Evolutionary conservation across 371 early-diverging fungal species (phyloP).

Genomic region (Thermomucor indicae-seudaticae): DNA sequence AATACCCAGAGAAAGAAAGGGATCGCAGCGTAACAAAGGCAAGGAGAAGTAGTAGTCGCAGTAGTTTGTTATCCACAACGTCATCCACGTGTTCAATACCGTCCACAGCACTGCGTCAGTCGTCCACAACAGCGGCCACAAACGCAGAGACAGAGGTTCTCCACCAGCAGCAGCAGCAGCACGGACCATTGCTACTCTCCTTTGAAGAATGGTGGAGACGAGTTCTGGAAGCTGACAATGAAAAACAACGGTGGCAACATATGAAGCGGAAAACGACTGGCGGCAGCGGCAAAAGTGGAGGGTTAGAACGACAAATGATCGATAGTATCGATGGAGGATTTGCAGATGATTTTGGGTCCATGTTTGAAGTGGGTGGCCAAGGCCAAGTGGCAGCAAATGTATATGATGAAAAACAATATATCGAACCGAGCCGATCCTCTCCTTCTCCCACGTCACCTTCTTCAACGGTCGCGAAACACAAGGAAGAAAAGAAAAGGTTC

Average conservation of each 20-base stretch:
- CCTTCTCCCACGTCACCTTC: no score
- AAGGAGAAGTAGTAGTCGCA: not conserved
- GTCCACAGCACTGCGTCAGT: not conserved
- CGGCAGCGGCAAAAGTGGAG: not conserved
- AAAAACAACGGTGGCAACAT: conserved; percentile 13
- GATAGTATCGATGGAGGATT: conserved; percentile 49
- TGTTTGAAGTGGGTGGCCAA: conserved; percentile 25
- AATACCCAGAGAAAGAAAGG: not conserved
- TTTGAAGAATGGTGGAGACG: conserved; percentile 38
- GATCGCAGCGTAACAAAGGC: not conserved
- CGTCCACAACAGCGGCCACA: not conserved
- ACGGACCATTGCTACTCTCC: conserved; percentile 16
- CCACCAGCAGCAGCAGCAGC: not conserved
- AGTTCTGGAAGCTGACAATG: conserved; percentile 17
- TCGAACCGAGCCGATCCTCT: conserved; percentile 18
- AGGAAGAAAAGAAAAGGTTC: conserved; percentile 10
- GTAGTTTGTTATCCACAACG: not conserved
- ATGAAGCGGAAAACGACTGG: conserved; percentile 11
- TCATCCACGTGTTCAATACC: not conserved
- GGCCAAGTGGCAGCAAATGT: conserved; percentile 18
- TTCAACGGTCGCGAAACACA: not conserved
- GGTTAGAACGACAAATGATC: conserved; percentile 25
- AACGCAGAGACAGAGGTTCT: not conserved
- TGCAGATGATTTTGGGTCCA: conserved; percentile 42
- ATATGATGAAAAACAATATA: conserved; percentile 28